phyloP scores from a whole-genome alignment of 306 rosid genomes.

The Prinsepia uniflora region DNA sequence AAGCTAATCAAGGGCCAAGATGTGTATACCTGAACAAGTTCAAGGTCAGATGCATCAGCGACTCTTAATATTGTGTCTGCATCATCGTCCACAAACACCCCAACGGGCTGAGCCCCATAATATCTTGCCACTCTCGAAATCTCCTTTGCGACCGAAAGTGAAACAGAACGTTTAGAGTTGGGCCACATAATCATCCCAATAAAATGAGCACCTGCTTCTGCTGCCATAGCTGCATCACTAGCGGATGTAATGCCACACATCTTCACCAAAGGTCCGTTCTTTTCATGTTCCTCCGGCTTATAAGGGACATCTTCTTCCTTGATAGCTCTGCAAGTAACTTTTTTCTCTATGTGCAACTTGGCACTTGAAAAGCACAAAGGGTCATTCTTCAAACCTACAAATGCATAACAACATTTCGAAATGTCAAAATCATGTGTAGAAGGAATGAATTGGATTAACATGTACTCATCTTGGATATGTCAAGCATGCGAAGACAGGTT shows the following conservation, averaged over 20 bases:
- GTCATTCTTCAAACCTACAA: slow-evolving; percentile 43
- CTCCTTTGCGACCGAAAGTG: slow-evolving; percentile 78
- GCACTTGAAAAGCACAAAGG: slow-evolving; percentile 33
- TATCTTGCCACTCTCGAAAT: slow-evolving; percentile 79
- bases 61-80: slow-evolving; percentile 63
- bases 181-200: slow-evolving; percentile 97
- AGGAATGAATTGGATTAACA: background rate
- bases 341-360: slow-evolving; percentile 27
- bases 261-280: slow-evolving; percentile 60
- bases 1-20: background rate
- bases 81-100: slow-evolving; percentile 89
- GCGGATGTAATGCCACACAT: slow-evolving; percentile 95
- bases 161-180: slow-evolving; percentile 82
- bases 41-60: slow-evolving; percentile 64
- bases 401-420: slow-evolving; percentile 1
- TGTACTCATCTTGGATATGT: background rate
- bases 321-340: slow-evolving; percentile 39
- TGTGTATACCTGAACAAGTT: slow-evolving; percentile 65
- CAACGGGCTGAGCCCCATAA: slow-evolving; percentile 80
- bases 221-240: slow-evolving; percentile 84
- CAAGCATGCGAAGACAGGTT: slow-evolving; percentile 7
- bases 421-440: background rate
- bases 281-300: slow-evolving; percentile 34
- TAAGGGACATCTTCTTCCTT: slow-evolving; percentile 33
- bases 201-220: slow-evolving; percentile 93